Evolutionary conservation across 1,284 basidiomycete species (phyloP).

Genomic region (Melampsora larici-populina): DNA sequence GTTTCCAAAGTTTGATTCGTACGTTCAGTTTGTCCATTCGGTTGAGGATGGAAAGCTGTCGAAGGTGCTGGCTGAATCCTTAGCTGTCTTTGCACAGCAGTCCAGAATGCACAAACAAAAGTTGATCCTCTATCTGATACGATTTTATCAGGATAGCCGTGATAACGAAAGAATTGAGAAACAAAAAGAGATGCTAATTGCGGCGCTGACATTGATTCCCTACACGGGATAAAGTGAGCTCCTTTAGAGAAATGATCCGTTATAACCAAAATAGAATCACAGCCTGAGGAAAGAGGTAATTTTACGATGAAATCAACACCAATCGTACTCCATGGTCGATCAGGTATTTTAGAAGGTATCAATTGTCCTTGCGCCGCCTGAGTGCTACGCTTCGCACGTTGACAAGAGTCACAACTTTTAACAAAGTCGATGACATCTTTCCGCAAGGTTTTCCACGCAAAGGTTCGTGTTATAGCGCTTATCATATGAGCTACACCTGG

Average conservation of each 20-base stretch:
- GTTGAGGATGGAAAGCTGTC: slow-evolving; percentile 56
- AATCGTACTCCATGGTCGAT: slow-evolving; percentile 43
- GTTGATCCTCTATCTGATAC: too few species aligned
- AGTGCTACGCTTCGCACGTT: slow-evolving; percentile 50
- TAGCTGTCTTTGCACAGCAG: slow-evolving; percentile 45
- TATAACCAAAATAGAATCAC: too few species aligned
- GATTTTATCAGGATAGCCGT: too few species aligned
- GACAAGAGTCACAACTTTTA: slow-evolving; percentile 53
- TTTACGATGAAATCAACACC: slow-evolving; percentile 22
- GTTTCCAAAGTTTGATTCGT: slow-evolving; percentile 57
- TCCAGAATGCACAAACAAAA: slow-evolving; percentile 51
- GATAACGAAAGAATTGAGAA: too few species aligned
- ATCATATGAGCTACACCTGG: too few species aligned
- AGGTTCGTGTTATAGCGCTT: too few species aligned
- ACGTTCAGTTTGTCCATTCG: slow-evolving; percentile 58
- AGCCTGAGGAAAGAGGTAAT: neutral
- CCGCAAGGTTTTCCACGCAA: too few species aligned
- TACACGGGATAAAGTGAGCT: too few species aligned
- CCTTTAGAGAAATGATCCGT: too few species aligned
- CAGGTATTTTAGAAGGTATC: slow-evolving; percentile 52
- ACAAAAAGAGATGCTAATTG: too few species aligned
- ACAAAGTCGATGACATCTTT: too few species aligned
- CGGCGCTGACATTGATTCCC: too few species aligned
- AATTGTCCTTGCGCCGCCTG: slow-evolving; percentile 55
- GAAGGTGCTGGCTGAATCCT: slow-evolving; percentile 50